phyloP scores from a whole-genome alignment of 768 basidiomycete genomes.

The Kwoniella europaea region DNA sequence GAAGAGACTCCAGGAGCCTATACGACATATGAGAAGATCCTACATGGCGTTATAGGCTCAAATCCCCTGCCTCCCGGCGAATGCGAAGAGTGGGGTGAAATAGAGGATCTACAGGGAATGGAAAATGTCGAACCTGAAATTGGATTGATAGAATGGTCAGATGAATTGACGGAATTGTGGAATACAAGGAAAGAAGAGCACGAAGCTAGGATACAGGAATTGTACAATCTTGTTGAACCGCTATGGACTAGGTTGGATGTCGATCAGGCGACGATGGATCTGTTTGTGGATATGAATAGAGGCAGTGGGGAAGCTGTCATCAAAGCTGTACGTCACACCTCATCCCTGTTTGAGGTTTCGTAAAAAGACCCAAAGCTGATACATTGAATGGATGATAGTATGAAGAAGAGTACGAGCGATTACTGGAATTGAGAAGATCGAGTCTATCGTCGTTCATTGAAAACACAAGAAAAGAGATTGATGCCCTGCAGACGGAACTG shows the following conservation, averaged over 20 bases:
- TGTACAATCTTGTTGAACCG: slow-evolving; percentile 91
- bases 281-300: slow-evolving; percentile 82
- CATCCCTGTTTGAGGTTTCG: background rate
- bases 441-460: slow-evolving; percentile 82
- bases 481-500: slow-evolving; percentile 79
- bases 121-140: slow-evolving; percentile 79
- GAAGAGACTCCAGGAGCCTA: slow-evolving; percentile 43
- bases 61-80: slow-evolving; percentile 26
- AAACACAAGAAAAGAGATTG: slow-evolving; percentile 80
- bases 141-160: slow-evolving; percentile 75
- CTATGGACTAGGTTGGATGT: slow-evolving; percentile 89
- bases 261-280: slow-evolving; percentile 77
- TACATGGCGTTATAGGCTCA: slow-evolving; percentile 66
- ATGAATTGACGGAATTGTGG: slow-evolving; percentile 64
- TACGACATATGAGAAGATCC: slow-evolving; percentile 62
- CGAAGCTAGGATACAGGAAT: slow-evolving; percentile 83
- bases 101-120: slow-evolving; percentile 63
- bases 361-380: slow-evolving; percentile 18
- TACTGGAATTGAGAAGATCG: slow-evolving; percentile 84
- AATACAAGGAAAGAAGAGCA: slow-evolving; percentile 74
- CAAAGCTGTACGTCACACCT: slow-evolving; percentile 61
- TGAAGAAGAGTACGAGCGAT: slow-evolving; percentile 84
- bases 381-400: slow-evolving; percentile 61
- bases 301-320: slow-evolving; percentile 81
- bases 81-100: slow-evolving; percentile 19